These are phyloP conservation scores for Phylloporus sp. DNA, from an alignment of 768 basidiomycete genomes.

Conservation along the genomic window DNA sequence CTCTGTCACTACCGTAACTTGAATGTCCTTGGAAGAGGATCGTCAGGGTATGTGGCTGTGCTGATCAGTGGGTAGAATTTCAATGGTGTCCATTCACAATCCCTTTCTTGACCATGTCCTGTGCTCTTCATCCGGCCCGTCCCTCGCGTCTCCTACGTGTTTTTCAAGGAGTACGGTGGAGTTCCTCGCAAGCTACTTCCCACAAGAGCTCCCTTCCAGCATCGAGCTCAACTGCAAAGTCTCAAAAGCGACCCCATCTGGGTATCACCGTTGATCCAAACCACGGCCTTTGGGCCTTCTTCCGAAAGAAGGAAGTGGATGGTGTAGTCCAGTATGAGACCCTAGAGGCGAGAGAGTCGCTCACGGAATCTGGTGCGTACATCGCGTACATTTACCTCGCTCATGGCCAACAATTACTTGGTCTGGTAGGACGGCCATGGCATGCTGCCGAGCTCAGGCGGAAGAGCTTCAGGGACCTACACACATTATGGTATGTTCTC, in stretches of 20 bases:
- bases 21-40: too few species aligned
- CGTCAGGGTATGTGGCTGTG: conserved; percentile 27
- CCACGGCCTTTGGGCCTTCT: conserved; percentile 78
- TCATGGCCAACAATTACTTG: conserved; percentile 3
- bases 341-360: conserved; percentile 31
- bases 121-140: conserved; percentile 18
- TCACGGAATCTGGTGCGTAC: conserved; percentile 36
- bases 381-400: not conserved
- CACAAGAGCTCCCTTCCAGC: not conserved
- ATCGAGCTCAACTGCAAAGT: conserved; percentile 13
- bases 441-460: conserved; percentile 77
- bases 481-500: conserved; percentile 92
- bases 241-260: conserved; percentile 40
- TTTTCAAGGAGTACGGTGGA: conserved; percentile 17
- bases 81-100: too few species aligned
- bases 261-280: conserved; percentile 47
- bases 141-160: conserved; percentile 14
- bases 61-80: not conserved
- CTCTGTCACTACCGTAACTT: too few species aligned
- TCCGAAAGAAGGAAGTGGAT: conserved; percentile 53
- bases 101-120: conserved; percentile 18
- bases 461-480: conserved; percentile 91
- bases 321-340: conserved; percentile 56
- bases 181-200: conserved; percentile 13
- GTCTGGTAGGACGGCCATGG: conserved; percentile 79